Evolutionary conservation across 1,139 yeast species (phyloP).

Genomic region (Kluyveromyces marxianus): DNA sequence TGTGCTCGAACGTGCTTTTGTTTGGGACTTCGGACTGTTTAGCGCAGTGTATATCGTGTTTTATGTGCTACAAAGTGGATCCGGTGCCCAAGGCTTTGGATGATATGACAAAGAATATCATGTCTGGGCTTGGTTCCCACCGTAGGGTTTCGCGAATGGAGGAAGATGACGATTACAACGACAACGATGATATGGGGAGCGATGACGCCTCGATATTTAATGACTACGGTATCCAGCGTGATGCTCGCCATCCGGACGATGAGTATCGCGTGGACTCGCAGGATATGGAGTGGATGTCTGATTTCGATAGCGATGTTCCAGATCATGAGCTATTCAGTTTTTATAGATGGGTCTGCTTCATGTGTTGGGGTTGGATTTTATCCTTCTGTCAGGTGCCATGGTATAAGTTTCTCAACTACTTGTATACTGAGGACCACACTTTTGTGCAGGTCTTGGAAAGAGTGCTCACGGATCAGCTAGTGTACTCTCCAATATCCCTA

Average conservation of each 20-base stretch:
- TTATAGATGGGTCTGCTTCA: constrained; percentile 68
- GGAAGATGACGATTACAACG: constrained; percentile 14
- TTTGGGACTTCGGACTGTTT: constrained; percentile 85
- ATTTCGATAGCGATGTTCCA: constrained; percentile 4
- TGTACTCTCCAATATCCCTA: constrained; percentile 81
- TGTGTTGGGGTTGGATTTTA: constrained; percentile 79
- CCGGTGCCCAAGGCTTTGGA: constrained; percentile 29
- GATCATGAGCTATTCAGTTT: constrained; percentile 48
- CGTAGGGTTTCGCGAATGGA: neutral
- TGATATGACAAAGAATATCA: constrained; percentile 28
- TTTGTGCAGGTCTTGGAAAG: constrained; percentile 77
- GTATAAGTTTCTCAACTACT: constrained; percentile 73
- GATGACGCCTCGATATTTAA: constrained; percentile 18
- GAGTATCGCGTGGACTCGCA: neutral
- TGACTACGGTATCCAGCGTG: constrained; percentile 18
- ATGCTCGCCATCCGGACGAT: neutral
- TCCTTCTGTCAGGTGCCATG: constrained; percentile 83
- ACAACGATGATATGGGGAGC: constrained; percentile 4
- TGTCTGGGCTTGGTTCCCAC: constrained; percentile 10
- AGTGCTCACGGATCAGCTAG: constrained; percentile 81
- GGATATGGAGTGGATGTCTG: constrained; percentile 2
- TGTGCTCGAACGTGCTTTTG: constrained; percentile 72
- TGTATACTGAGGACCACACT: constrained; percentile 74
- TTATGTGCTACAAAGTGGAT: constrained; percentile 19
- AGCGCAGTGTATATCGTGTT: constrained; percentile 49